A percentile compares a stretch with the other conserved stretches of the same genome.
These are phyloP conservation scores for Diutina rugosa DNA, from an alignment of 1,139 yeast species.

Conservation along the genomic window DNA sequence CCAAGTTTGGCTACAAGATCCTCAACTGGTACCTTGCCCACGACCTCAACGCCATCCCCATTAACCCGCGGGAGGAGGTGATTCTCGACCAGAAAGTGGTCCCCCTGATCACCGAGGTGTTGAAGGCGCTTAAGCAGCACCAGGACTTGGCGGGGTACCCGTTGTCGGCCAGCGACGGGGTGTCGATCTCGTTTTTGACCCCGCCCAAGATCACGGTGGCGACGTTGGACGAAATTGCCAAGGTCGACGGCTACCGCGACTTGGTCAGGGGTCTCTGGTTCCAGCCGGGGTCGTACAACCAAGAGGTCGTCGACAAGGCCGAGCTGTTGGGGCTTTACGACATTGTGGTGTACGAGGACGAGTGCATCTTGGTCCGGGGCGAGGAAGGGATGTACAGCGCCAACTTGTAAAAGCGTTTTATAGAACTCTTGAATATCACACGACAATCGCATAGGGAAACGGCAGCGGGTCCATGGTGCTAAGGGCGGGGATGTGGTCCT, in stretches of 20 bases:
- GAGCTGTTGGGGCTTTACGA: constrained; percentile 28
- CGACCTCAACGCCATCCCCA: constrained; percentile 48
- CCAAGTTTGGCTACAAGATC: constrained; percentile 63
- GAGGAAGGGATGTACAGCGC: constrained; percentile 30
- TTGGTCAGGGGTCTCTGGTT: constrained; percentile 58
- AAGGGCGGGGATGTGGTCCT: constrained; percentile 63
- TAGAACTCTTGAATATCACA: constrained; percentile 5
- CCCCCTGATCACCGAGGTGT: constrained; percentile 17
- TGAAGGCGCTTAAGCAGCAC: constrained; percentile 14
- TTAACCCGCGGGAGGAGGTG: constrained; percentile 41
- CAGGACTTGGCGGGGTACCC: constrained; percentile 15
- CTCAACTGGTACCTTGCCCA: constrained; percentile 54
- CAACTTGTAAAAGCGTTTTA: constrained; percentile 6
- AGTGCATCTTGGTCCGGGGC: constrained; percentile 62
- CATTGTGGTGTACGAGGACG: constrained; percentile 41
- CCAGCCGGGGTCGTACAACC: constrained; percentile 68
- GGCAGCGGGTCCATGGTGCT: constrained; percentile 55
- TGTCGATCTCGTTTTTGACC: constrained; percentile 55
- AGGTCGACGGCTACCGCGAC: constrained; percentile 15
- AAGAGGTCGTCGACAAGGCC: constrained; percentile 32
- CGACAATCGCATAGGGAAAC: constrained; percentile 41
- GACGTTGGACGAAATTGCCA: constrained; percentile 30
- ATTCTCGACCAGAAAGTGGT: constrained; percentile 35
- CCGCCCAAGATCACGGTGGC: constrained; percentile 50
- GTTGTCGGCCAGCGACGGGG: constrained; percentile 22